Conservation (phyloP, 2,329 filamentous ascomycete species). For the Rosellinia necatrix region DNA sequence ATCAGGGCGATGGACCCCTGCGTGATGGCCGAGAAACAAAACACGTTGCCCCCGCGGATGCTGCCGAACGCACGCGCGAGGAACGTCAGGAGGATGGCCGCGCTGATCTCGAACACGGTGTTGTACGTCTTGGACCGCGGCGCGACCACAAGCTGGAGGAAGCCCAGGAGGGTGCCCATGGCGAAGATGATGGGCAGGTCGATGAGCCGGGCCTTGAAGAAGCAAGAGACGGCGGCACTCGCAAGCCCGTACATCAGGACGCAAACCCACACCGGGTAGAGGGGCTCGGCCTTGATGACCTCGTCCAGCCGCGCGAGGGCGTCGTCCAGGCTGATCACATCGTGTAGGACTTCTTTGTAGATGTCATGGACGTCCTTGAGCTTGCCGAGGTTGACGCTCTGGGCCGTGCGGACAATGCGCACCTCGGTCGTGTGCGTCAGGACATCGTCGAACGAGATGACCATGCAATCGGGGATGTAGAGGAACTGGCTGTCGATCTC, state of each 20-base stretch:
- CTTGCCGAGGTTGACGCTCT: conserved; percentile 73
- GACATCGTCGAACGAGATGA: conserved; percentile 81
- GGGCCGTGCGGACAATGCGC: conserved; percentile 69
- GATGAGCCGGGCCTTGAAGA: conserved; percentile 76
- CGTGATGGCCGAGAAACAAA: conserved; percentile 72
- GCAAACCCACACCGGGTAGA: conserved; percentile 56
- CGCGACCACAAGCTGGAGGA: conserved; percentile 73
- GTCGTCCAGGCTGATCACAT: conserved; percentile 73
- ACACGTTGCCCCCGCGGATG: conserved; percentile 60
- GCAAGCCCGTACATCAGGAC: conserved; percentile 77
- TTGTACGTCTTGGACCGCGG: conserved; percentile 75
- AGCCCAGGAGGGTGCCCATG: conserved; percentile 73
- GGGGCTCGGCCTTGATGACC: conserved; percentile 52
- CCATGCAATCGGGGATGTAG: conserved; percentile 89
- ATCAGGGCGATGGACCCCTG: conserved; percentile 74
- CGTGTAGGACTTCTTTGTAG: conserved; percentile 79
- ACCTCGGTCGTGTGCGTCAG: conserved; percentile 78
- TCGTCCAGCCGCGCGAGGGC: conserved; percentile 66
- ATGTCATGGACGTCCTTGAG: conserved; percentile 74
- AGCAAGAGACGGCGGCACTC: conserved; percentile 76
- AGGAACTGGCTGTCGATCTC: conserved; percentile 86
- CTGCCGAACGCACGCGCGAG: conserved; percentile 69
- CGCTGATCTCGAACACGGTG: conserved; percentile 55
- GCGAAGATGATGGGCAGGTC: conserved; percentile 79
- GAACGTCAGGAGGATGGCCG: conserved; percentile 68